Percentiles rank a stretch among this genome's conserved stretches.
These are phyloP conservation scores for Phytopythium montanum DNA, from an alignment of 352 stramenopile genomes.

Conservation along the genomic window DNA sequence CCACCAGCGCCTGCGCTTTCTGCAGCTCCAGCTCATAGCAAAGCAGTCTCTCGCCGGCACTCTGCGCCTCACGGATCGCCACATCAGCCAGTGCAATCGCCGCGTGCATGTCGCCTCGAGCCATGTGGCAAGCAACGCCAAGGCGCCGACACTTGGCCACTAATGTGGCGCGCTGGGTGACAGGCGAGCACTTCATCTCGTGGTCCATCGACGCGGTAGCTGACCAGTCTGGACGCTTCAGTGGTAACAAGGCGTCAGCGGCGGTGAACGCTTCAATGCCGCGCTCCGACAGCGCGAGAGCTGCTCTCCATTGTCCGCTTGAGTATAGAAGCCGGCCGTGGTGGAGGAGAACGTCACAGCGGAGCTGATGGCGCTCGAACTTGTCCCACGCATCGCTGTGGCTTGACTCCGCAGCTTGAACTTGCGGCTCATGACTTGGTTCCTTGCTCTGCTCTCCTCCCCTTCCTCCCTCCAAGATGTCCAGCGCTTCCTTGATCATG, in stretches of 20 bases:
- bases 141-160: constrained; percentile 35
- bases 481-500: constrained; percentile 23
- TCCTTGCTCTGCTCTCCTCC: background rate
- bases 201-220: constrained; percentile 20
- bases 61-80: constrained; percentile 34
- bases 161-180: constrained; percentile 28
- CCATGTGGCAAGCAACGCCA: constrained; percentile 34
- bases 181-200: constrained; percentile 32
- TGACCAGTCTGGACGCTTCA: constrained; percentile 8
- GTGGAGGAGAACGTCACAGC: constrained; percentile 30
- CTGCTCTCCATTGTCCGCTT: constrained; percentile 30
- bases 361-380: constrained; percentile 22
- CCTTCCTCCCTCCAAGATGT: constrained; percentile 10
- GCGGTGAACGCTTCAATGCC: constrained; percentile 16
- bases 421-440: background rate
- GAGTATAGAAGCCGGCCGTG: constrained; percentile 33
- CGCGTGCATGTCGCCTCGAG: constrained; percentile 20
- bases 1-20: constrained; percentile 26
- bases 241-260: constrained; percentile 8
- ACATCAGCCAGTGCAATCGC: constrained; percentile 22
- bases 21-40: constrained; percentile 42
- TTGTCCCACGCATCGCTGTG: constrained; percentile 19
- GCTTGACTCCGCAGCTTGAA: background rate
- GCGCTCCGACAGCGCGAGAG: constrained; percentile 17
- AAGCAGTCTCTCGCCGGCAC: constrained; percentile 35